These are phyloP conservation scores for Yamadazyma jaroonii DNA, from an alignment of 1,139 yeast species.

Conservation along the genomic window DNA sequence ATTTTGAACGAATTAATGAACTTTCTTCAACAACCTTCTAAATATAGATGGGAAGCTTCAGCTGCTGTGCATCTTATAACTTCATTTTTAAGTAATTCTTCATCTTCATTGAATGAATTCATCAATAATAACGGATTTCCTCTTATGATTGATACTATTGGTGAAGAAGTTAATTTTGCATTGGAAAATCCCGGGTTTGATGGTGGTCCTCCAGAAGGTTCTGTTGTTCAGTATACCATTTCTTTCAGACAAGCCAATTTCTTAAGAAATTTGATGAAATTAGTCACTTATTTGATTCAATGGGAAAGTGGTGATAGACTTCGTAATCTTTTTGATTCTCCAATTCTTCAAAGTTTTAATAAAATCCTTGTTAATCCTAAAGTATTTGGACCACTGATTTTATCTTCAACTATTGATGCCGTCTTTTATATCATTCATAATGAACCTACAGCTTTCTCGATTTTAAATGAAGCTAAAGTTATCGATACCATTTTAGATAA, in stretches of 20 bases:
- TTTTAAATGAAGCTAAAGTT: slow-evolving; percentile 75
- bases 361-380: slow-evolving; percentile 55
- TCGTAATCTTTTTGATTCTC: slow-evolving; percentile 83
- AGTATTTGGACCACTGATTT: slow-evolving; percentile 68
- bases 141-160: slow-evolving; percentile 56
- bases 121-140: slow-evolving; percentile 66
- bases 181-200: slow-evolving; percentile 52
- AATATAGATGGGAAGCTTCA: slow-evolving; percentile 56
- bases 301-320: slow-evolving; percentile 81
- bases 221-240: slow-evolving; percentile 56
- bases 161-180: slow-evolving; percentile 68
- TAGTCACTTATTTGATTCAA: slow-evolving; percentile 63
- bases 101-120: slow-evolving; percentile 55
- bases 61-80: slow-evolving; percentile 66
- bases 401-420: slow-evolving; percentile 63
- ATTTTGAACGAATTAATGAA: slow-evolving; percentile 63
- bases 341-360: slow-evolving; percentile 61
- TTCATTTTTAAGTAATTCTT: slow-evolving; percentile 46
- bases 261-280: slow-evolving; percentile 54
- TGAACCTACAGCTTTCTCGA: slow-evolving; percentile 87
- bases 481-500: slow-evolving; percentile 62
- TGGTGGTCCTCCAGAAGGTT: slow-evolving; percentile 51
- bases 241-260: slow-evolving; percentile 65
- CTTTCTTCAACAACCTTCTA: slow-evolving; percentile 53
- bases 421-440: slow-evolving; percentile 77